Percentiles rank a stretch among this genome's conserved stretches.
Conservation (phyloP, 768 basidiomycete genomes). For the Termitomyces sp. region DNA sequence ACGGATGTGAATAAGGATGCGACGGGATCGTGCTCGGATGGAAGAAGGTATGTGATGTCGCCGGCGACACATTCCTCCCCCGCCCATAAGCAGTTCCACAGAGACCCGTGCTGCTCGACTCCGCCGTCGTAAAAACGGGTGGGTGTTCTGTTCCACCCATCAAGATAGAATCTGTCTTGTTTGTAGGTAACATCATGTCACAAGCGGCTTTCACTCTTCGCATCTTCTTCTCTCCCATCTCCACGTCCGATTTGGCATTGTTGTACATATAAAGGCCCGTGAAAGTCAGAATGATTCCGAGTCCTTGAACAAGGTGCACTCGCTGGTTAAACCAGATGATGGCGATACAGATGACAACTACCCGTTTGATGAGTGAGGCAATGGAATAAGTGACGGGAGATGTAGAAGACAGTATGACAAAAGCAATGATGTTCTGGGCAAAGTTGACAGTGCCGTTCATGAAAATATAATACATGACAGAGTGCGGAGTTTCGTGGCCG, state of each 20-base stretch:
- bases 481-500: conserved; percentile 50
- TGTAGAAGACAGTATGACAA: conserved; percentile 91
- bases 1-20: conserved; percentile 10
- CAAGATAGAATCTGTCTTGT: conserved; percentile 55
- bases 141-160: conserved; percentile 41
- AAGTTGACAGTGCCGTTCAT: conserved; percentile 97
- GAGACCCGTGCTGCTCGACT: conserved; percentile 34
- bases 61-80: conserved; percentile 30
- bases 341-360: conserved; percentile 96
- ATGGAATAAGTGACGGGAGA: conserved; percentile 99
- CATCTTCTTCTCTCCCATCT: conserved; percentile 88
- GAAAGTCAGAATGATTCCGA: conserved; percentile 91
- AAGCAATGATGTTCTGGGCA: conserved; percentile 95
- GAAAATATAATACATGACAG: conserved; percentile 79
- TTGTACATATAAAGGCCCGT: conserved; percentile 95
- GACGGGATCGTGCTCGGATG: conserved; percentile 17
- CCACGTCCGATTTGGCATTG: conserved; percentile 88
- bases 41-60: conserved; percentile 21
- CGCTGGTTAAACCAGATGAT: conserved; percentile 94
- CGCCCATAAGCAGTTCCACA: conserved; percentile 33
- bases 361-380: conserved; percentile 95
- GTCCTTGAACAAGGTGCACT: conserved; percentile 78
- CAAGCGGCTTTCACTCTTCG: conserved; percentile 70
- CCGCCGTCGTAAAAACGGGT: conserved; percentile 27
- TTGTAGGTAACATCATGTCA: conserved; percentile 66